Evolutionary conservation across 2,329 filamentous ascomycete genomes (phyloP), one percentile per base, ranked within the genome.

Genomic region (Trichoderma aggressivum): DNA sequence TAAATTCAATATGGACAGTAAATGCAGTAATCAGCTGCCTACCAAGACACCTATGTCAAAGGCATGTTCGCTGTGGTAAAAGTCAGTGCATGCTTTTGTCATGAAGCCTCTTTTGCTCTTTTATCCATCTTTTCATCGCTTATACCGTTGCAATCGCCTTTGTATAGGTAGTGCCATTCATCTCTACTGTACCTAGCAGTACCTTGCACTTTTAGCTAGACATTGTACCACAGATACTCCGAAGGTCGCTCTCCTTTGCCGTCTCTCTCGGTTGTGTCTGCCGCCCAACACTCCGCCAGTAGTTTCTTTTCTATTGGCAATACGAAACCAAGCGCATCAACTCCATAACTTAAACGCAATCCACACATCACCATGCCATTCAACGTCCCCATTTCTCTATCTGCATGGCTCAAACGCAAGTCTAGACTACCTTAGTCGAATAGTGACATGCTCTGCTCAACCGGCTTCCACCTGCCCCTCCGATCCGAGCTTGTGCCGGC

Each of bases 401-500:
- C 16, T 11, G 47, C 3, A 14, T 53, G 11, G 47, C 24, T 53
- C 43, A 50, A 43, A 3, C 16, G 16, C 43, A 50, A 50, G 43
- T 47, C 64, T 30, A 12, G 24, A 28, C 24, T n/a, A 43, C 16
- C 39, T 30, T 43, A 34, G 21, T 47, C 61, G 18, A 32, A 53
- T 11, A n/a, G 28, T 53, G 61, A 53, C 34, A 58, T 58, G 50
- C 21, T 58, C 36, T 12, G 32, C 8, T 26, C 26, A 28, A 21
- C 32, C 30, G 21, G 47, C 47, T 50, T 5, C 61, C 26, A 28
- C 32, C 36, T 18, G 16, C 12, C 53, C 36, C 55, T 43, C 58
- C 59, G 47, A 62, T 50, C 67, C 67, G 67, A 63, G 58, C 59
- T 70, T 70, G 32, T 50, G 59, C 67, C 67, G 67, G 26, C 39